Conservation (phyloP, 1,284 basidiomycete genomes). For the Cryptococcus amylolentus region DNA sequence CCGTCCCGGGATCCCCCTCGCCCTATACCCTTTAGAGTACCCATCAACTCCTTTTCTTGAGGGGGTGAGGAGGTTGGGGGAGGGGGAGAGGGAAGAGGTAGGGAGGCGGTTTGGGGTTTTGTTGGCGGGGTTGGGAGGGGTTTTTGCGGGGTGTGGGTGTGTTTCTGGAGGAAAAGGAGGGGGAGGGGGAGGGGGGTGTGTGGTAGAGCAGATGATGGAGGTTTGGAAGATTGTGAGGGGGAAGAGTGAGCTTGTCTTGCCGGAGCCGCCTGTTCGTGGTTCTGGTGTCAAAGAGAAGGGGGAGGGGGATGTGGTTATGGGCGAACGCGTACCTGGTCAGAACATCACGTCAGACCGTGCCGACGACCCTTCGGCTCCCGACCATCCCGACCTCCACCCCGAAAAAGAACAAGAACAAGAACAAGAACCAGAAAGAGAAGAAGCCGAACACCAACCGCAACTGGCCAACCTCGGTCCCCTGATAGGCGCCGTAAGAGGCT, state of each 20-base stretch:
- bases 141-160: not conserved
- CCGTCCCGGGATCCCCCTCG: no score
- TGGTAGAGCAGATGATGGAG: constrained; percentile 60
- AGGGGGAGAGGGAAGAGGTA: not conserved
- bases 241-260: not conserved
- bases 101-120: not conserved
- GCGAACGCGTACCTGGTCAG: not conserved
- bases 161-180: no score
- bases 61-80: constrained; percentile 59
- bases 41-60: no score
- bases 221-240: constrained; percentile 54
- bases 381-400: not conserved
- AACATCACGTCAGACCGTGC: not conserved
- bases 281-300: not conserved
- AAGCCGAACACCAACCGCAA: no score
- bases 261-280: no score
- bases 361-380: no score
- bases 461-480: constrained; percentile 63
- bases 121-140: not conserved
- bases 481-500: constrained; percentile 64
- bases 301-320: not conserved
- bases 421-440: not conserved
- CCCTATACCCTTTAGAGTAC: no score
- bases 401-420: constrained; percentile 7
- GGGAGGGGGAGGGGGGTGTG: constrained; percentile 55